Conservation (phyloP, 106 monocot species). For the Posidonia australis region DNA sequence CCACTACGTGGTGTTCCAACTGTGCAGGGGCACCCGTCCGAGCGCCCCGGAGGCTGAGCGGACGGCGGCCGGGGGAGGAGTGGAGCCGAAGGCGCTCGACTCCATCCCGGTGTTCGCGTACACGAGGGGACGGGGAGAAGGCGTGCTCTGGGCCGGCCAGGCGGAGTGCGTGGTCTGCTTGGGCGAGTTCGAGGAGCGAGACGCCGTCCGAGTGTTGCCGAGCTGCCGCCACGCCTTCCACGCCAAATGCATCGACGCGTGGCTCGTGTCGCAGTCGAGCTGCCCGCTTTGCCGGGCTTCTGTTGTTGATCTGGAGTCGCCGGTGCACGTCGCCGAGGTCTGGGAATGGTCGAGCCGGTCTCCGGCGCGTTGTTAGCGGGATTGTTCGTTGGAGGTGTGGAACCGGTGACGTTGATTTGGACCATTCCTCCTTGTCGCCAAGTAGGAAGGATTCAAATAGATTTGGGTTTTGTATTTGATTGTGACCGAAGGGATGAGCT, state of each 20-base stretch:
- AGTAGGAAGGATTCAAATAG: no score
- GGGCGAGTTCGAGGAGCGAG: conserved; percentile 12
- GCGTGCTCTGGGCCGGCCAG: neutral
- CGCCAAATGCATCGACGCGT: conserved; percentile 8
- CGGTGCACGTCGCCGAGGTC: neutral
- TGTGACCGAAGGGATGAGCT: no score
- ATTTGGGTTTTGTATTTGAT: no score
- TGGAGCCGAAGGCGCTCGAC: conserved; percentile 2
- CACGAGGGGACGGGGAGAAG: neutral
- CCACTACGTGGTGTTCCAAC: neutral
- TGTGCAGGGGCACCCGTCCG: neutral
- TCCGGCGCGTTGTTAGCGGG: neutral
- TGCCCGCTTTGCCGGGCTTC: conserved; percentile 14
- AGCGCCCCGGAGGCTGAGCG: neutral
- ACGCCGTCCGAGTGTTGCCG: conserved; percentile 9
- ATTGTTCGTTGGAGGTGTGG: no score
- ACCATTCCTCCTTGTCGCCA: no score
- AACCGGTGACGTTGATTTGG: no score
- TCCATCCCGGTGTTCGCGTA: conserved; percentile 3
- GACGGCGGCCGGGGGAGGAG: neutral
- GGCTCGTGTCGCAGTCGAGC: conserved; percentile 8
- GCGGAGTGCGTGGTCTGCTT: conserved; percentile 14
- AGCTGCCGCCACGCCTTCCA: conserved; percentile 14
- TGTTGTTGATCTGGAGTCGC: neutral
- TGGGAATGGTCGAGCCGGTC: neutral